Base-by-base conservation (phyloP, 2,329 filamentous ascomycete genomes). In the Fusarium sterilihyphosum region DNA sequence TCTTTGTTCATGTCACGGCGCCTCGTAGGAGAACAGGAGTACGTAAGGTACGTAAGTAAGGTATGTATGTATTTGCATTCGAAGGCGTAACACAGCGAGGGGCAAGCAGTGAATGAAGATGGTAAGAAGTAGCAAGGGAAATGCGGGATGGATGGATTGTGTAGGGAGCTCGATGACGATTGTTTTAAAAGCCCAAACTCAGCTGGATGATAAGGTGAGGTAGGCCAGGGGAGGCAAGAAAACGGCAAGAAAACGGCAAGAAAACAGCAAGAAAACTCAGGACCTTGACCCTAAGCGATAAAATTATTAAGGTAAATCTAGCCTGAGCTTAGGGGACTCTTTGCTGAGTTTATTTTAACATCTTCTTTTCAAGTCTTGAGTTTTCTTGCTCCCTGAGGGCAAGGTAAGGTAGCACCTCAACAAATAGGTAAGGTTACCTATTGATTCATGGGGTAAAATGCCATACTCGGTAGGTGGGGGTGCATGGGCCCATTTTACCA, bases 91-190 rank as follows among this genome's bases (percentile, higher is more conserved):
- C 37, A 40, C 43, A 35, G 43, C 43, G 33, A 47, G 20, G 18
- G 38, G 29, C 29, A 22, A 41, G 52, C 52, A 37, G 37, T 33
- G 31, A 35, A 35, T 37, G 35, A 29, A 44, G 38, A 50, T 17
- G 35, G 20, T n/a, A n/a, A n/a, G 24, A 61, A 49, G 54, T n/a
- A 59, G 52, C 47, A 66, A 47, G 64, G 54, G 60, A 58, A 59
- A 54, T 53, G 72, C 46, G 61, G 65, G 53, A 69, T 65, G 67
- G 24, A 18, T 37, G 44, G 29, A 37, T 68, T 53, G 58, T 66
- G 53, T 59, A 37, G 9, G 35, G 35, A 67, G 56, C 62, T 69
- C 58, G 63, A 78, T 76, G 75, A 78, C 70, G 77, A 71, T 77
- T 66, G 72, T 64, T 75, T 71, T 31, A 49, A 73, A 69, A 68